Conservation (phyloP, 1,284 basidiomycete species). For the Lentinula novae-zelandiae region DNA sequence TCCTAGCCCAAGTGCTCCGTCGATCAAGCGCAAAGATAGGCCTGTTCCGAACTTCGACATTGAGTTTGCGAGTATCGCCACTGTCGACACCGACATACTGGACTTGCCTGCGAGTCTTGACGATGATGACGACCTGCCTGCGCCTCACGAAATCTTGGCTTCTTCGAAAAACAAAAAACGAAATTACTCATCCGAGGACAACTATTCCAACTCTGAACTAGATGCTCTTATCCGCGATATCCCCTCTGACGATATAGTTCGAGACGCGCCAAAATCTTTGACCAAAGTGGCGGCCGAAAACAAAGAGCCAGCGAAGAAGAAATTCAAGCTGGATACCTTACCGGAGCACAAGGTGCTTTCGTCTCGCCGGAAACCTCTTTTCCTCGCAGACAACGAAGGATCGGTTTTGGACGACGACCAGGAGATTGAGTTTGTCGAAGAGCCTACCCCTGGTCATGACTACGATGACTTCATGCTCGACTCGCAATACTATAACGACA, state of each 20-base stretch:
- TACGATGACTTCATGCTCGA: slow-evolving; percentile 33
- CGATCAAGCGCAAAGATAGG: slow-evolving; percentile 28
- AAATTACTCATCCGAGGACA: slow-evolving; percentile 23
- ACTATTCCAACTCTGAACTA: slow-evolving; percentile 36
- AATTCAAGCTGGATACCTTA: background rate
- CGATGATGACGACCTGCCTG: slow-evolving; percentile 49
- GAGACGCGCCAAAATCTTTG: background rate
- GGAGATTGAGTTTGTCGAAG: slow-evolving; percentile 3
- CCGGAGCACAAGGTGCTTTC: background rate
- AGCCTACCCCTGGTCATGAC: background rate
- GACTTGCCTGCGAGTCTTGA: slow-evolving; percentile 18
- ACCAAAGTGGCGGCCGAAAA: background rate
- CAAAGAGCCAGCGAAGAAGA: background rate
- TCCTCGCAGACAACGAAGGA: slow-evolving; percentile 1
- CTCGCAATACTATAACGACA: slow-evolving; percentile 28
- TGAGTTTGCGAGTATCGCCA: slow-evolving; percentile 46
- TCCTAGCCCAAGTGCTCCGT: slow-evolving; percentile 16
- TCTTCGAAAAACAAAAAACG: slow-evolving; percentile 10
- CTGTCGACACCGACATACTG: slow-evolving; percentile 12
- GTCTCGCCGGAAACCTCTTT: background rate
- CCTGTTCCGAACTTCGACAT: slow-evolving; percentile 46
- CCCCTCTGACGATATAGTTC: slow-evolving; percentile 12
- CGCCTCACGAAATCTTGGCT: slow-evolving; percentile 32
- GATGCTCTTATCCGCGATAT: slow-evolving; percentile 27
- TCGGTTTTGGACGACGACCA: background rate